Evolutionary conservation across 2,329 filamentous ascomycete species (phyloP).

Genomic region (Xylariaceae sp.): DNA sequence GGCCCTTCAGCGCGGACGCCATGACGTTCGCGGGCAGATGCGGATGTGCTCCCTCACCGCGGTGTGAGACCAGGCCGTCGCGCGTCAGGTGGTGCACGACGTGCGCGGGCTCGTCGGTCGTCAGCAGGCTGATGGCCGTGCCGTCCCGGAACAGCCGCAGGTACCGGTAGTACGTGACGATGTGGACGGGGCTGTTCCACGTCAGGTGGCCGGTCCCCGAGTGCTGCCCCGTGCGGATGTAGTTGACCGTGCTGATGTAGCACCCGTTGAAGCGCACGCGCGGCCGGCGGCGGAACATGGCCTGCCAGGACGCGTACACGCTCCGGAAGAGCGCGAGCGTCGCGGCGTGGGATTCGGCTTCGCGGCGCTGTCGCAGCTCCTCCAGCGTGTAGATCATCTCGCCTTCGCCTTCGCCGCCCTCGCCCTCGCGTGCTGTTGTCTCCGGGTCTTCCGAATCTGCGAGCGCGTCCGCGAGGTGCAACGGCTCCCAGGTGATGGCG

Average conservation of each 20-base stretch:
- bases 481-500: conserved; percentile 61
- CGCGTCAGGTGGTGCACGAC: conserved; percentile 84
- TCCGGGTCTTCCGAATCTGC: background rate
- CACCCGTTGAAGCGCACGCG: conserved; percentile 92
- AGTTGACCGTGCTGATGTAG: conserved; percentile 97
- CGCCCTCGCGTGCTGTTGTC: background rate
- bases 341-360: conserved; percentile 42
- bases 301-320: conserved; percentile 62
- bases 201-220: conserved; percentile 72
- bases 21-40: conserved; percentile 60
- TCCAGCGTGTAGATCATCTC: conserved; percentile 45
- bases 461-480: conserved; percentile 36
- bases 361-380: conserved; percentile 44
- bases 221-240: conserved; percentile 80
- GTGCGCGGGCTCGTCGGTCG: conserved; percentile 80
- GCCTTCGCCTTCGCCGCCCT: conserved; percentile 33
- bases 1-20: conserved; percentile 68
- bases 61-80: conserved; percentile 64
- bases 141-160: conserved; percentile 94
- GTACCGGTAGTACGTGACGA: conserved; percentile 98
- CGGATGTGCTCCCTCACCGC: conserved; percentile 34
- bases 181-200: conserved; percentile 85
- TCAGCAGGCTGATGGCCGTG: conserved; percentile 78
- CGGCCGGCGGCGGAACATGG: conserved; percentile 81
- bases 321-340: conserved; percentile 51